A percentile compares a stretch with the other conserved stretches of the same genome.
Evolutionary conservation across 2,329 filamentous ascomycete species (phyloP).

Genomic region (Aspergillus calidoustus): DNA sequence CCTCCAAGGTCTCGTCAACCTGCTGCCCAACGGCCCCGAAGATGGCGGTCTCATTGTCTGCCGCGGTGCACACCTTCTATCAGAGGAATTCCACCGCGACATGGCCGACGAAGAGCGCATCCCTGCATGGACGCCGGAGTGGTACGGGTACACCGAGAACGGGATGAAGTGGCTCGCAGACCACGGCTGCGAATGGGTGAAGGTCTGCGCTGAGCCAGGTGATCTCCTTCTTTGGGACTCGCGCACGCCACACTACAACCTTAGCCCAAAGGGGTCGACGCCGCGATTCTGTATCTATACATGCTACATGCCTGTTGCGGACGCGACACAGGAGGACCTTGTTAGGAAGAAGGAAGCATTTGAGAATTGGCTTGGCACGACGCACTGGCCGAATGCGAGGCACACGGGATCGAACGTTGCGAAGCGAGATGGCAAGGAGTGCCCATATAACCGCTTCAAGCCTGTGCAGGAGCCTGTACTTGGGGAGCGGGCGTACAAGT

Average conservation of each 20-base stretch:
- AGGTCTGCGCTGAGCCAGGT: conserved; percentile 50
- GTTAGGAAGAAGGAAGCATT: conserved; percentile 49
- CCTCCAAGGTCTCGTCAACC: conserved; percentile 56
- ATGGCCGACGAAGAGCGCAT: conserved; percentile 35
- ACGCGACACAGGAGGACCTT: conserved; percentile 48
- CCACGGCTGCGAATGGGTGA: conserved; percentile 36
- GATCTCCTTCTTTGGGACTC: conserved; percentile 51
- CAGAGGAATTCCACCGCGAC: conserved; percentile 37
- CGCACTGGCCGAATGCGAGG: conserved; percentile 43
- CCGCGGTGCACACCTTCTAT: conserved; percentile 35
- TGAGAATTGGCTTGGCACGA: conserved; percentile 45
- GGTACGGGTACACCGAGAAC: conserved; percentile 35
- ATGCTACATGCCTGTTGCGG: conserved; percentile 47
- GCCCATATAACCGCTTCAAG: conserved; percentile 38
- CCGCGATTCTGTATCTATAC: conserved; percentile 46
- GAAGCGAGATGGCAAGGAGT: conserved; percentile 25
- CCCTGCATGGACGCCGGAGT: conserved; percentile 34
- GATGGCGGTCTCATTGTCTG: conserved; percentile 46
- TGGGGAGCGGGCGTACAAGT: conserved; percentile 48
- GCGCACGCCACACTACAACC: conserved; percentile 46
- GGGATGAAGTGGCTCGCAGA: conserved; percentile 41
- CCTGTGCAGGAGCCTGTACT: conserved; percentile 48
- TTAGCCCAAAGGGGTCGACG: conserved; percentile 35
- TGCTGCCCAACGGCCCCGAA: conserved; percentile 40
- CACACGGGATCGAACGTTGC: conserved; percentile 30